A percentile compares a stretch with the other conserved stretches of the same genome.
These are phyloP conservation scores for Rhytidiadelphus loreus DNA, from an alignment of 225 moss, liverwort and hornwort species.

Conservation along the genomic window DNA sequence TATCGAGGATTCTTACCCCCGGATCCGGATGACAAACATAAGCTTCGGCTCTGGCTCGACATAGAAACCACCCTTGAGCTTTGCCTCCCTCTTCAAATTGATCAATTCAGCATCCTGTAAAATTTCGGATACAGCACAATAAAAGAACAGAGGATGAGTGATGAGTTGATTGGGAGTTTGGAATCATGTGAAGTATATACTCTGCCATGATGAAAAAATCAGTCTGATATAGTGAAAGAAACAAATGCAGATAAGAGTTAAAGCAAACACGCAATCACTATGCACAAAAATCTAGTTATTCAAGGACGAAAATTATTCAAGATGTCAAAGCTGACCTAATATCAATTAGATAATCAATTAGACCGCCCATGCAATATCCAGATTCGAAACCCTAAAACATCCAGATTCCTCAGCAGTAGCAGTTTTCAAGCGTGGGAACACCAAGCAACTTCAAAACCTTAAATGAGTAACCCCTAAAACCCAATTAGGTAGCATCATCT, in stretches of 20 bases:
- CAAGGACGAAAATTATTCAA: not conserved
- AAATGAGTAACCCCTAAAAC: not conserved
- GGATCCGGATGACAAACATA: constrained; percentile 68
- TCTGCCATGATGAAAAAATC: no score
- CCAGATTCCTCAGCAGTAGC: no score
- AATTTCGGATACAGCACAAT: not conserved
- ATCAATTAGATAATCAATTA: no score
- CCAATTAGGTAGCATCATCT: not conserved
- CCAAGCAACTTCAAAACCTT: not conserved
- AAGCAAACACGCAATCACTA: no score
- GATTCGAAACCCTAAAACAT: not conserved
- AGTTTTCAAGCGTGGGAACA: not conserved
- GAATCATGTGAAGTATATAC: no score
- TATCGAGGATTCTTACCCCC: constrained; percentile 22
- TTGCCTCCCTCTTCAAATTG: constrained; percentile 70
- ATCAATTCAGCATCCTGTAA: constrained; percentile 57
- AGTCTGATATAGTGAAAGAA: not conserved
- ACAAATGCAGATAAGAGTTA: not conserved
- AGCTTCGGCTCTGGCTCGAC: constrained; percentile 81
- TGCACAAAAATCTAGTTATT: no score
- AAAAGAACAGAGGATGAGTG: not conserved
- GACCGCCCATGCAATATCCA: not conserved
- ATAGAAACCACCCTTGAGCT: constrained; percentile 86
- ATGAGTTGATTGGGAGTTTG: no score
- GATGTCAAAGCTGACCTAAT: not conserved